Conservation (phyloP, 768 basidiomycete species). For the Amanita jacksonii region DNA sequence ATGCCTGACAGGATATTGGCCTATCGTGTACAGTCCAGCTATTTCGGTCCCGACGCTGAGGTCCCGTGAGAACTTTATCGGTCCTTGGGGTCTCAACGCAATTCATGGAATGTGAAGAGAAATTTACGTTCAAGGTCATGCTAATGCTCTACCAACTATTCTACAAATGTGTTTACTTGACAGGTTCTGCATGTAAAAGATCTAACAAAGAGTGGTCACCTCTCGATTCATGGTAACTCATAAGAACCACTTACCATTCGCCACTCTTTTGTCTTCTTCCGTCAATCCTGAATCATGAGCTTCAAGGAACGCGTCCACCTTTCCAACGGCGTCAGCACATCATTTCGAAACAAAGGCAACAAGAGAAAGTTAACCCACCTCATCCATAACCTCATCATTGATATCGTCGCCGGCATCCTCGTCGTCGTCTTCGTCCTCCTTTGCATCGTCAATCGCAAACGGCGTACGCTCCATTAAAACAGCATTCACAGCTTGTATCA, state of each 20-base stretch:
- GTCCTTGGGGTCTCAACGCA: no score
- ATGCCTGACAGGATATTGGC: no score
- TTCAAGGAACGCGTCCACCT: slow-evolving; percentile 92
- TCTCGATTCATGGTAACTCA: neutral
- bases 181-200: slow-evolving; percentile 50
- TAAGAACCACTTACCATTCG: slow-evolving; percentile 48
- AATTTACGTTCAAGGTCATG: no score
- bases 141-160: no score
- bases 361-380: slow-evolving; percentile 42
- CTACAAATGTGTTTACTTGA: slow-evolving; percentile 26
- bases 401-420: slow-evolving; percentile 41
- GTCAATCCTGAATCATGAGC: slow-evolving; percentile 84
- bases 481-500: slow-evolving; percentile 68
- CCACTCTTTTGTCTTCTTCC: slow-evolving; percentile 69
- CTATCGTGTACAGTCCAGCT: no score
- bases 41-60: no score
- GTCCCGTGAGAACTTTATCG: no score
- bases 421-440: slow-evolving; percentile 73
- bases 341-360: neutral
- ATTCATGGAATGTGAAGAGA: no score
- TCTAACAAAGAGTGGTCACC: slow-evolving; percentile 25
- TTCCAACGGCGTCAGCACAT: neutral
- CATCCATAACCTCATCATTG: slow-evolving; percentile 69
- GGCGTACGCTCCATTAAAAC: slow-evolving; percentile 87
- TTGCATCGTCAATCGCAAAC: slow-evolving; percentile 95